Percentiles rank a stretch among this genome's conserved stretches.
Evolutionary conservation across 1,284 basidiomycete genomes (phyloP).

Genomic region (Thecaphora thlaspeos): DNA sequence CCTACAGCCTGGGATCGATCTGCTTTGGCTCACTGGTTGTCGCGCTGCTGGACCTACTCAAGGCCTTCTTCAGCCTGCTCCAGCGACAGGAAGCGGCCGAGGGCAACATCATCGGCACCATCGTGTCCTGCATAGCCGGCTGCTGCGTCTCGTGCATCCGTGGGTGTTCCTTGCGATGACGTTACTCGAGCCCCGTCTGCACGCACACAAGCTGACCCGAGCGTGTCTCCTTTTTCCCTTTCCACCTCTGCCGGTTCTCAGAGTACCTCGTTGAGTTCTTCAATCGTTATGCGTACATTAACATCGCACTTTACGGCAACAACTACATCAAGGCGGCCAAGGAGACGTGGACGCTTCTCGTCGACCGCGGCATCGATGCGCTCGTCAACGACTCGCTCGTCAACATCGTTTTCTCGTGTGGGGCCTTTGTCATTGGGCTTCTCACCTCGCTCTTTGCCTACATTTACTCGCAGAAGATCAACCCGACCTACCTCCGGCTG

Average conservation of each 20-base stretch:
- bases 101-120: slow-evolving; percentile 73
- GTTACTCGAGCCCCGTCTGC: too few species aligned
- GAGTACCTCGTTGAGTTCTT: slow-evolving; percentile 63
- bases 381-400: slow-evolving; percentile 82
- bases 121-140: slow-evolving; percentile 74
- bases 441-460: slow-evolving; percentile 76
- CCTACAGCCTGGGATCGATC: slow-evolving; percentile 80
- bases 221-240: background rate
- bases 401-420: slow-evolving; percentile 62
- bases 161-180: background rate
- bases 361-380: slow-evolving; percentile 75
- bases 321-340: slow-evolving; percentile 80
- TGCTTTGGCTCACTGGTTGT: slow-evolving; percentile 87
- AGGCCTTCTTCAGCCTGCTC: slow-evolving; percentile 68
- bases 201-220: too few species aligned
- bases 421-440: slow-evolving; percentile 73
- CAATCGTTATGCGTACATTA: slow-evolving; percentile 65
- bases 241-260: background rate
- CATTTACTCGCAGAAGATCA: slow-evolving; percentile 66
- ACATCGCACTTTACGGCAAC: slow-evolving; percentile 86
- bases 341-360: slow-evolving; percentile 83
- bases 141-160: slow-evolving; percentile 64
- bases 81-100: slow-evolving; percentile 71
- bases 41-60: slow-evolving; percentile 75
- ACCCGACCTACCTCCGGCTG: slow-evolving; percentile 46